Evolutionary conservation across 129 eudicot genomes (phyloP).

Genomic region (Pittosporum tobira): DNA sequence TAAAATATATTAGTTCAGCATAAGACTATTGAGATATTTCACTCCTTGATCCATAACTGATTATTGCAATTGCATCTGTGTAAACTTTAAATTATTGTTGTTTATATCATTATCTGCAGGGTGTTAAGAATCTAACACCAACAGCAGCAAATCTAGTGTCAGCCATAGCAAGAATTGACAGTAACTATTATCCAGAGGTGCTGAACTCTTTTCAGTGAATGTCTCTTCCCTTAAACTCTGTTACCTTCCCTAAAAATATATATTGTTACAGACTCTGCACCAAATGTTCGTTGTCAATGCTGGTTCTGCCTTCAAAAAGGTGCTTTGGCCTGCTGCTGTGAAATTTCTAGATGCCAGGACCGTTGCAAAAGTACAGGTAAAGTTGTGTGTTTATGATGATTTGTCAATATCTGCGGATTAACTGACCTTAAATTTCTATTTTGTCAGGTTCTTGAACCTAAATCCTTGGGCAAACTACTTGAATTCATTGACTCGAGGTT

Average conservation of each 20-base stretch:
- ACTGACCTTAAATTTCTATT: conserved; percentile 6
- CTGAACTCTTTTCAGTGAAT: not conserved
- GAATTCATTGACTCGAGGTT: conserved; percentile 69
- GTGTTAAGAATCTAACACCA: conserved; percentile 63
- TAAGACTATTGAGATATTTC: not conserved
- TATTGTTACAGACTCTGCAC: conserved; percentile 62
- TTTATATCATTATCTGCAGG: conserved; percentile 37
- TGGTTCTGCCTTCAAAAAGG: conserved; percentile 63
- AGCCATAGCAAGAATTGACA: conserved; percentile 72
- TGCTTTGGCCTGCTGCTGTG: conserved; percentile 89
- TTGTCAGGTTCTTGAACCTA: conserved; percentile 65
- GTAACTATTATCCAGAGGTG: conserved; percentile 83
- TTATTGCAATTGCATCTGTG: conserved; percentile 2
- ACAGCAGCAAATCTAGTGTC: conserved; percentile 73
- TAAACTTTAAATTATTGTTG: not conserved
- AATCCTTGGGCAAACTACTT: conserved; percentile 50
- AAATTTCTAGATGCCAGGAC: conserved; percentile 72
- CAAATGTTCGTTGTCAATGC: conserved; percentile 78
- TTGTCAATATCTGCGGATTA: conserved; percentile 6
- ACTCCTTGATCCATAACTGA: not conserved
- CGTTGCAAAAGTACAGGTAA: conserved; percentile 60
- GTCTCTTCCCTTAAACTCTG: not conserved
- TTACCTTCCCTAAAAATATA: not conserved
- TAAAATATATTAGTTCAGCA: not conserved
- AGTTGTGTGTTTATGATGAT: not conserved